Evolutionary conservation across 768 basidiomycete species (phyloP), one percentile per base, ranked within the genome.

Genomic region (Tulasnella sp.): DNA sequence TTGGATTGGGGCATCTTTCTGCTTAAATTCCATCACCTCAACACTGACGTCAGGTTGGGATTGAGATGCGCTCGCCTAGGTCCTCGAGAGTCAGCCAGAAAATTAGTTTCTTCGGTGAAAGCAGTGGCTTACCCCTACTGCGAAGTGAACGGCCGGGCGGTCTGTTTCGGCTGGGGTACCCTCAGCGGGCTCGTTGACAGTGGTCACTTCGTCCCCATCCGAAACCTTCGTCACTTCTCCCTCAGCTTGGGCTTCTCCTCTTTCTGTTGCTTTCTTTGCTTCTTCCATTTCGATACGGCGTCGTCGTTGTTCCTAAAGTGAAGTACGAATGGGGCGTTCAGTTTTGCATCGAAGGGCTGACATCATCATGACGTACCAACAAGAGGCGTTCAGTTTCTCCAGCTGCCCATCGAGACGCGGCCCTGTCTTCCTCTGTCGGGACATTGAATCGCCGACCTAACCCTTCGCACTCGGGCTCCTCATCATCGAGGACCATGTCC

Each of bases 381-480:
- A 74, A 74, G 6, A 42, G 40, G 21, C 46, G n/a, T 21, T 74
- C 73, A 18, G 39, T 74, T 38, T 74, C 46, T 74, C 34, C 40
- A 27, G 39, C 46, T 8, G n/a, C 34, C 34, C 27, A n/a, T 31
- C 73, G 34, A 21, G 38, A 24, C 48, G 42, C 38, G 9, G 24
- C 36, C 16, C 75, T 46, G 7, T 76, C 34, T 44, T 76, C 75
- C 12, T 76, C 75, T 27, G 44, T 56, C 40, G 75, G 75, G 42
- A 76, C 75, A 21, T 14, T 48, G 46, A 76, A 76, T 44, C 46
- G 21, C 12, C 52, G 42, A 27, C 75, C 75, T 31, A 38, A 24
- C 27, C 24, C 24, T n/a, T 48, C 36, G 38, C 3, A 31, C 24
- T 74, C 73, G n/a, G 21, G 38, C 5, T 34, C 73, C 42, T 74